Evolutionary conservation across 2,329 filamentous ascomycete species (phyloP).

Genomic region (Penicillium freii): DNA sequence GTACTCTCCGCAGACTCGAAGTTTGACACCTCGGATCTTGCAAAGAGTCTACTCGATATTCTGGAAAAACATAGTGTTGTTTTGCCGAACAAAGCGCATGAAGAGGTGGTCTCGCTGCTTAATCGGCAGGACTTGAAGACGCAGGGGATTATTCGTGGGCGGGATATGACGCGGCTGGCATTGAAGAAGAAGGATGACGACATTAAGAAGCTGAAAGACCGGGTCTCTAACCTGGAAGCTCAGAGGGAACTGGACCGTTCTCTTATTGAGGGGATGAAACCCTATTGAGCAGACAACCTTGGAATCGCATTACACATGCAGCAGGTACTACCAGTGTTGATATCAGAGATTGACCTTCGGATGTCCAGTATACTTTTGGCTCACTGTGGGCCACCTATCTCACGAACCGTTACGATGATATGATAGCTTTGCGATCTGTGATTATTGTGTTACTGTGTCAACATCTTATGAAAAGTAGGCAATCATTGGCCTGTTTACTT

Average conservation of each 20-base stretch:
- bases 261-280: constrained; percentile 34
- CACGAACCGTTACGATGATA: constrained; percentile 7
- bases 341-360: not conserved
- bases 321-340: not conserved
- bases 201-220: constrained; percentile 63
- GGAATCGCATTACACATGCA: not conserved
- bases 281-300: not conserved
- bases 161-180: constrained; percentile 64
- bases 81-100: constrained; percentile 34
- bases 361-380: not conserved
- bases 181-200: constrained; percentile 64
- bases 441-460: not conserved
- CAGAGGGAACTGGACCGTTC: constrained; percentile 55
- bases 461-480: not conserved
- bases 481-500: not conserved
- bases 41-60: constrained; percentile 29
- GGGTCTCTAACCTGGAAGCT: constrained; percentile 58
- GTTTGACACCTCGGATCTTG: constrained; percentile 22
- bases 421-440: not conserved
- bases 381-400: not conserved
- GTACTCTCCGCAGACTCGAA: constrained; percentile 22
- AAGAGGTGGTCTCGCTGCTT: constrained; percentile 46
- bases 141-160: constrained; percentile 61
- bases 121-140: constrained; percentile 57
- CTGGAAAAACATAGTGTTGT: constrained; percentile 37